phyloP scores from a whole-genome alignment of 2,329 filamentous ascomycete species.

The Orbilia brochopaga region DNA sequence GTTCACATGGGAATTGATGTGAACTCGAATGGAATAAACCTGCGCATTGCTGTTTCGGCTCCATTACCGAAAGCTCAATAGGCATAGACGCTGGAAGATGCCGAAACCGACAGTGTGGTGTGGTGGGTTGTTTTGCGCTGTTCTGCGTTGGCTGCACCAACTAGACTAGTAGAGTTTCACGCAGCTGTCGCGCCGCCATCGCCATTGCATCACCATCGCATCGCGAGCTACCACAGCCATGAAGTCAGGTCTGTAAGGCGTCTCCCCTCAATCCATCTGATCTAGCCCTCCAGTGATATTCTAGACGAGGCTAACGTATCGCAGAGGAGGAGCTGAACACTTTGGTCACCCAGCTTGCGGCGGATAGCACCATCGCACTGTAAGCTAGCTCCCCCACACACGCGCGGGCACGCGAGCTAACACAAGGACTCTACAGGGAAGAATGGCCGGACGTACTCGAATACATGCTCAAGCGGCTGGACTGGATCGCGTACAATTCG shows the following conservation, averaged over 20 bases:
- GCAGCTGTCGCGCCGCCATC: too few species aligned
- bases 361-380: constrained; percentile 32
- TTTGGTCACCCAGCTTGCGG: constrained; percentile 41
- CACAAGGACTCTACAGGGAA: constrained; percentile 9
- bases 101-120: too few species aligned
- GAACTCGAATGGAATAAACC: too few species aligned
- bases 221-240: constrained; percentile 17
- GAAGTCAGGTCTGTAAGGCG: constrained; percentile 50
- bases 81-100: too few species aligned
- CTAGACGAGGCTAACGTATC: background rate
- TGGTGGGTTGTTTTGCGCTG: too few species aligned
- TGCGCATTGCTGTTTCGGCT: too few species aligned
- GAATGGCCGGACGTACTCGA: constrained; percentile 47
- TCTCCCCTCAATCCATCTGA: background rate
- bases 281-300: too few species aligned
- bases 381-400: constrained; percentile 12
- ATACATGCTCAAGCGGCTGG: constrained; percentile 43
- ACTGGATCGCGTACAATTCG: constrained; percentile 48
- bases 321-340: constrained; percentile 47
- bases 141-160: too few species aligned
- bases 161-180: too few species aligned
- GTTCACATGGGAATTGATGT: too few species aligned
- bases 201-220: constrained; percentile 15
- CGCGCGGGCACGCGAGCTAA: constrained; percentile 14
- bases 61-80: too few species aligned